Percentiles rank a stretch among this genome's conserved stretches.
Evolutionary conservation across 2,329 filamentous ascomycete genomes (phyloP).

Genomic region (Clarireedia hainanense): DNA sequence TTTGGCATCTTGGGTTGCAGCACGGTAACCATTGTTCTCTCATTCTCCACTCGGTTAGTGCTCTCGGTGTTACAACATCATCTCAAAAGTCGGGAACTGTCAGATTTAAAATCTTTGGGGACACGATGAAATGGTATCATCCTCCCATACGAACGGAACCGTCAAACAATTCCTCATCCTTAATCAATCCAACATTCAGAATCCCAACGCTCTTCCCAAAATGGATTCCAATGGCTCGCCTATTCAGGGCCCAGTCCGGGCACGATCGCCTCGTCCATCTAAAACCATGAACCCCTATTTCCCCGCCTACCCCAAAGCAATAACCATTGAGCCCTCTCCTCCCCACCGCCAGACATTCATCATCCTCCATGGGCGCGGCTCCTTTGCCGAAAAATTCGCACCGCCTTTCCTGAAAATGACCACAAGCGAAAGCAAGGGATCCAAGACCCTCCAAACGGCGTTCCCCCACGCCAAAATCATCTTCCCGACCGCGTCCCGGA

Average conservation of each 20-base stretch:
- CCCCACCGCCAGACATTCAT: constrained; percentile 35
- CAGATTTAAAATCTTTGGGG: no score
- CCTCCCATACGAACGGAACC: no score
- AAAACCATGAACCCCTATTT: neutral
- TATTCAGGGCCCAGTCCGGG: neutral
- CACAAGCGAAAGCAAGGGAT: constrained; percentile 8
- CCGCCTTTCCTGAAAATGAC: constrained; percentile 31
- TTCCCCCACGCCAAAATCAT: constrained; percentile 41
- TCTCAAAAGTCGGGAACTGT: no score
- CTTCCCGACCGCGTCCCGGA: constrained; percentile 41
- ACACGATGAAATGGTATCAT: no score
- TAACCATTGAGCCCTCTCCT: neutral
- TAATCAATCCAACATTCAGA: no score
- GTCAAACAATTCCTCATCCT: no score
- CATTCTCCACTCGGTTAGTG: no score
- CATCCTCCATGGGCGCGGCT: constrained; percentile 43
- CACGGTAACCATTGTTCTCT: no score
- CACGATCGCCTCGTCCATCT: neutral
- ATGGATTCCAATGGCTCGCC: neutral
- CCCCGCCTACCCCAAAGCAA: neutral
- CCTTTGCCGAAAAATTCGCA: constrained; percentile 34
- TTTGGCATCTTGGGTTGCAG: no score
- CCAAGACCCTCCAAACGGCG: constrained; percentile 22
- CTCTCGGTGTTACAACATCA: no score
- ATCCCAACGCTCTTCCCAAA: no score